Evolutionary conservation across 768 basidiomycete species (phyloP), one percentile per base, ranked within the genome.

Genomic region (Mrakia blollopis): DNA sequence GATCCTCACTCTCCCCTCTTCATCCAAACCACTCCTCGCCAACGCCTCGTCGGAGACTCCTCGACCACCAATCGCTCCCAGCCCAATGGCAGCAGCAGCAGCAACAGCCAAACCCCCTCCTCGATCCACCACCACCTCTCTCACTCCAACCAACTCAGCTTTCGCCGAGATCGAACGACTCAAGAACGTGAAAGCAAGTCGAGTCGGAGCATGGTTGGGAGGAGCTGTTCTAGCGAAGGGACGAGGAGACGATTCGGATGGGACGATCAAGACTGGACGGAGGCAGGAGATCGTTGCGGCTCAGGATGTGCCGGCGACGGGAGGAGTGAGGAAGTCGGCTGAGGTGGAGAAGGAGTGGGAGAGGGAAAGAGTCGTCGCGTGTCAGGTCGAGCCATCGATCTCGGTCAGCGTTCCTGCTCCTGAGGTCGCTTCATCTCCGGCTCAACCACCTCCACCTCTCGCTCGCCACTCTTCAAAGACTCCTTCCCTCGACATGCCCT

Each of bases 101-200:
- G 62, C 32, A 2, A 28, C 62, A 0, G 28, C 62, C 30, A 35
- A 63, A 30, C 30, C 30, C 5, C 37, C 62, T 21, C 62, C 62
- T 30, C n/a, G 30, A 32, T 30, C 62, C 1, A 21, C 32, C 0
- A 35, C 62, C 0, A 63, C n/a, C 32, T 30, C 62, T 18, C 30
- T 63, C 62, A 32, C 62, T 63, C 62, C 62, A 1, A 63, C 62
- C n/a, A 63, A 63, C 13, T 63, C 62, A 7, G 70, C 70, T 30
- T 50, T 71, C 47, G 70, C 70, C 30, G 70, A 71, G 30, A 52
- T 44, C 44, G 70, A 69, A 14, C 37, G 67, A 4, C 44, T 69
- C 39, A 44, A 39, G 23, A 44, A 44, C 13, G 7, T 69, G 25
- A 69, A 69, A n/a, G 67, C 41, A 5, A 23, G n/a, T 44, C 67